phyloP scores from a whole-genome alignment of 306 rosid species.

The Corylus heterophylla region DNA sequence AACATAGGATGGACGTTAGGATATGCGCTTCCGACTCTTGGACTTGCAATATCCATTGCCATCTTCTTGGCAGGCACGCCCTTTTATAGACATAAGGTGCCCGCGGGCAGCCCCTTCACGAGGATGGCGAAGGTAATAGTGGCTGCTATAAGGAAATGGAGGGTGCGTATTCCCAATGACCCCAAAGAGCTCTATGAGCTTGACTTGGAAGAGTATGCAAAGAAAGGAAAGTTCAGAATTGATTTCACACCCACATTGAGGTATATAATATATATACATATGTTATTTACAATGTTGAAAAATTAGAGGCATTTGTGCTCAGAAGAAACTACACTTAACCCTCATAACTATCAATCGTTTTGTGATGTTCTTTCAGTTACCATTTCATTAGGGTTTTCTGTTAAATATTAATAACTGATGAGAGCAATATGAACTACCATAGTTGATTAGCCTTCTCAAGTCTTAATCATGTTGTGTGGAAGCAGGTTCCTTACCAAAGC shows the following conservation, averaged over 20 bases:
- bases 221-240: constrained; percentile 52
- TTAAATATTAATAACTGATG: too few relatives aligned
- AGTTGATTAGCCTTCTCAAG: not conserved
- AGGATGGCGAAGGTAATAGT: constrained; percentile 70
- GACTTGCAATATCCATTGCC: constrained; percentile 58
- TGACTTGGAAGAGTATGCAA: constrained; percentile 42
- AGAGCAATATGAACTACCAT: too few relatives aligned
- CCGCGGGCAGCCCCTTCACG: constrained; percentile 45
- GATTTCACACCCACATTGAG: constrained; percentile 71
- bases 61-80: constrained; percentile 72
- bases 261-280: constrained; percentile 31
- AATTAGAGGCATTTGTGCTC: too few relatives aligned
- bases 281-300: too few relatives aligned
- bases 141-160: constrained; percentile 62
- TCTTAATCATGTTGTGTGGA: not conserved
- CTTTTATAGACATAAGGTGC: constrained; percentile 69
- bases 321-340: too few relatives aligned
- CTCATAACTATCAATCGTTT: too few relatives aligned
- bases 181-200: constrained; percentile 64
- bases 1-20: constrained; percentile 92
- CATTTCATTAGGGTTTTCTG: too few relatives aligned
- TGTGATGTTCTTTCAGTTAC: too few relatives aligned
- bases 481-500: constrained; percentile 49
- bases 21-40: constrained; percentile 81
- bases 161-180: constrained; percentile 54